Conservation (phyloP, 805 yeast genomes). For the Candida krabiensis region DNA sequence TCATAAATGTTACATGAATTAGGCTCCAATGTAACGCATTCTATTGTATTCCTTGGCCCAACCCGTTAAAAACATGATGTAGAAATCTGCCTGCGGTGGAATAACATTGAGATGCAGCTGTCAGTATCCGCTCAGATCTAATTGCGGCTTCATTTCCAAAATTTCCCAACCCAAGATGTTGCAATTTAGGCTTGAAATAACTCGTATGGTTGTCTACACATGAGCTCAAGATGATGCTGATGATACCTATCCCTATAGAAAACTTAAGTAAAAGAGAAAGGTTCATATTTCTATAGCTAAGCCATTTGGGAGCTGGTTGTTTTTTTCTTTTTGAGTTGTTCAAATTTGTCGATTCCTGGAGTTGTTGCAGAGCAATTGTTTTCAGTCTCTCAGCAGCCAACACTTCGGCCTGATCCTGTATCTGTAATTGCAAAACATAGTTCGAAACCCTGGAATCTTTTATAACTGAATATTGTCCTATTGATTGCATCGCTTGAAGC, state of each 20-base stretch:
- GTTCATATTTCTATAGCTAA: constrained; percentile 12
- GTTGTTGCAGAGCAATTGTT: constrained; percentile 6
- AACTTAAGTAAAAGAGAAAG: constrained; percentile 18
- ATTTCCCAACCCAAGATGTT: constrained; percentile 7
- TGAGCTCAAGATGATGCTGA: constrained; percentile 15
- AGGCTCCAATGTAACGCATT: not conserved
- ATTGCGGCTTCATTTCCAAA: not conserved
- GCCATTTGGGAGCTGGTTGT: constrained; percentile 2
- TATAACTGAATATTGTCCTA: constrained; percentile 25
- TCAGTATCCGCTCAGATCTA: not conserved
- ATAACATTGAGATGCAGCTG: constrained; percentile 5
- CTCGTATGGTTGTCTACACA: constrained; percentile 8
- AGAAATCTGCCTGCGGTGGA: constrained; percentile 13
- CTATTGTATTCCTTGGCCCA: constrained; percentile 4
- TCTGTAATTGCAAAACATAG: constrained; percentile 16
- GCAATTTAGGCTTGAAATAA: constrained; percentile 11
- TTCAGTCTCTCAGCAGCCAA: constrained; percentile 5
- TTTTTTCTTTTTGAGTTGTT: constrained; percentile 3
- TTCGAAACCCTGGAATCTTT: constrained; percentile 10
- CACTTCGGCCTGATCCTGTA: constrained; percentile 11
- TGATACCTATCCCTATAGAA: constrained; percentile 21
- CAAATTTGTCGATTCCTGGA: not conserved
- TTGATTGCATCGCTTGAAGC: constrained; percentile 1
- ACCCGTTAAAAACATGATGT: constrained; percentile 14
- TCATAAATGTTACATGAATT: too few relatives aligned